These are phyloP conservation scores for Kluyveromyces sp. DNA, from an alignment of 1,139 yeast species.

Conservation along the genomic window DNA sequence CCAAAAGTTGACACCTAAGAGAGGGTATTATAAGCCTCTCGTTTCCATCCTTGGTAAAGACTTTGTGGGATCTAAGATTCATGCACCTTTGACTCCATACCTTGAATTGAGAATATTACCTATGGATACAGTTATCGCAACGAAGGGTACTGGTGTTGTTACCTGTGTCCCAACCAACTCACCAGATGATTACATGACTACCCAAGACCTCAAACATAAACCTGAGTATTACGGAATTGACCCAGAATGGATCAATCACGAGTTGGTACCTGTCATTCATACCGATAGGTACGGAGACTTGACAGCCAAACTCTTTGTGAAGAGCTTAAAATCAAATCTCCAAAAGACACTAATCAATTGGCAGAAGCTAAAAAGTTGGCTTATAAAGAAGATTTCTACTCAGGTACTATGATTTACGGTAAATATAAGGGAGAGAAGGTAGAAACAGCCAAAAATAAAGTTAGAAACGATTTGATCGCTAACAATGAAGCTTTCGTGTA, in stretches of 20 bases:
- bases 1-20: slow-evolving; percentile 84
- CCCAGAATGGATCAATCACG: slow-evolving; percentile 77
- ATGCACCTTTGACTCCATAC: slow-evolving; percentile 74
- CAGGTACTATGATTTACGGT: slow-evolving; percentile 77
- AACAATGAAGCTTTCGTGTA: slow-evolving; percentile 79
- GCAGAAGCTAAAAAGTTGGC: slow-evolving; percentile 92
- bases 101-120: slow-evolving; percentile 79
- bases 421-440: slow-evolving; percentile 83
- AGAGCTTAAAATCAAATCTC: slow-evolving; percentile 85
- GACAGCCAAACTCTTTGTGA: slow-evolving; percentile 83
- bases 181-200: slow-evolving; percentile 91
- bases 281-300: slow-evolving; percentile 85
- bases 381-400: slow-evolving; percentile 94
- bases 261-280: slow-evolving; percentile 62
- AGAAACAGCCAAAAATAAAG: slow-evolving; percentile 83
- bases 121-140: slow-evolving; percentile 93
- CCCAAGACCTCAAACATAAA: slow-evolving; percentile 75
- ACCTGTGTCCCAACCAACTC: slow-evolving; percentile 98
- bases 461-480: slow-evolving; percentile 71
- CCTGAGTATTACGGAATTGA: slow-evolving; percentile 85
- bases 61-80: slow-evolving; percentile 78
- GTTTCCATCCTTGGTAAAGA: slow-evolving; percentile 58
- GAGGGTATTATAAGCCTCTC: slow-evolving; percentile 68
- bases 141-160: slow-evolving; percentile 98
- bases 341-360: slow-evolving; percentile 80